Evolutionary conservation across 2,329 filamentous ascomycete species (phyloP), one percentile per base, ranked within the genome.

Genomic region (Knufia petricola): DNA sequence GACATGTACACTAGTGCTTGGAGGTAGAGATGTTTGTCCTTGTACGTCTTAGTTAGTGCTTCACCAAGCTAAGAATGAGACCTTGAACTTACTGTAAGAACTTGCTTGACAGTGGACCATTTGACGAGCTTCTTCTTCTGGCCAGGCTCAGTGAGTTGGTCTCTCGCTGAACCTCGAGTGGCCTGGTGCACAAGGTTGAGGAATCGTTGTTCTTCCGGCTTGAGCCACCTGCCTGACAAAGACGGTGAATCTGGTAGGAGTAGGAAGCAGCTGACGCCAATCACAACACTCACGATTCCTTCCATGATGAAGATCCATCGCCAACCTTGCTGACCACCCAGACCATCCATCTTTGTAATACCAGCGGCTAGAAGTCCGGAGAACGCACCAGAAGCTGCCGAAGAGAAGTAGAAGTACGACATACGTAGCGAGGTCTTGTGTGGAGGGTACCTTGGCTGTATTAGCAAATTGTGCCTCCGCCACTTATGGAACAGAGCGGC

Each of bases 371-470:
- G 69, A 12, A 89, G 66, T 0, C 85, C 85, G 4, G 85, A 84
- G 20, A 79, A 75, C 1, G 82, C 84, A 2, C 85, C 85, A 0
- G 84, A 82, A 2, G 86, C 69, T 1, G 85, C 84, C 1, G 84
- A 77, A 20, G 50, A 50, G n/a, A 53, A 49, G 37, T 47, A 48
- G 31, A 55, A 56, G 19, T 53, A 51, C 26, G 56, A 52, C 28
- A 53, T 56, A 19, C 58, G 49, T 7, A 46, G 53, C 6, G 53
- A 51, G 10, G 59, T 54, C 30, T 56, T 49, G 26, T 55, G 43
- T 3, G 48, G 48, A 17, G 50, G 51, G 36, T 60, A 60, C 26
- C 26, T 28, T n/a, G n/a, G n/a, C n/a, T 55, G 55, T 56, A 32
- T 55, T 32, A 32, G 8, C 9, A 8, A 32, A 32, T 8, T 32